These are phyloP conservation scores for Magnaporthiopsis incrustans DNA, from an alignment of 2,329 filamentous ascomycete genomes.

Conservation along the genomic window DNA sequence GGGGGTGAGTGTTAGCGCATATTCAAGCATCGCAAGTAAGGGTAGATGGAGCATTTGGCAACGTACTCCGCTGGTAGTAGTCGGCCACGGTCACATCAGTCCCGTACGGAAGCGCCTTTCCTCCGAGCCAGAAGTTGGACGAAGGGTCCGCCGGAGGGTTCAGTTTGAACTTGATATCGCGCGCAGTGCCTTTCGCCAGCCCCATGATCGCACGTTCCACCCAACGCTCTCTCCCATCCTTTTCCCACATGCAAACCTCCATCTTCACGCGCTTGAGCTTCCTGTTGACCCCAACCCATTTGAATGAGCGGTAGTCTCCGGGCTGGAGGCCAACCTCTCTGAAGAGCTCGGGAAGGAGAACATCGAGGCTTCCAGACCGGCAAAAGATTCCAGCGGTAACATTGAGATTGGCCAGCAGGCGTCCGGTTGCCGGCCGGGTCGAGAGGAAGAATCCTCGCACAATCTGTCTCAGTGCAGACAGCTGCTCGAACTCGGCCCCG, in stretches of 20 bases:
- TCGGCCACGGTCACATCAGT: conserved; percentile 29
- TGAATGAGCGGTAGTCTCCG: background rate
- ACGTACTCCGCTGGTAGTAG: conserved; percentile 36
- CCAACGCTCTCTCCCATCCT: conserved; percentile 20
- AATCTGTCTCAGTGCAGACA: conserved; percentile 23
- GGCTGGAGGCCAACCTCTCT: background rate
- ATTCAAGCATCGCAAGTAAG: too few relatives aligned
- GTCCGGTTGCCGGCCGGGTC: conserved; percentile 42
- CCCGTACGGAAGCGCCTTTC: conserved; percentile 18
- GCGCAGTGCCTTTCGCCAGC: conserved; percentile 15
- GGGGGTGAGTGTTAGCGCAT: background rate
- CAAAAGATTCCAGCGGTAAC: conserved; percentile 47
- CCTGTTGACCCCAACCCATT: background rate
- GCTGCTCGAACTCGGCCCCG: conserved; percentile 16
- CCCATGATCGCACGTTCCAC: conserved; percentile 22
- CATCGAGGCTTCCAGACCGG: conserved; percentile 24
- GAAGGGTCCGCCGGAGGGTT: conserved; percentile 13
- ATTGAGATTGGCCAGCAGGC: conserved; percentile 47
- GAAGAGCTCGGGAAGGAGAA: background rate
- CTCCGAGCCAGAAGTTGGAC: conserved; percentile 24
- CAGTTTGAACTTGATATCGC: conserved; percentile 3
- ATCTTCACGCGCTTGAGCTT: background rate
- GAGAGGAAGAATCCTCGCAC: conserved; percentile 50
- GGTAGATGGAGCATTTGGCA: background rate
- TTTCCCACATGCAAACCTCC: conserved; percentile 17